Base-by-base conservation (phyloP, 306 rosid genomes). In the Cucumis hystrix region DNA sequence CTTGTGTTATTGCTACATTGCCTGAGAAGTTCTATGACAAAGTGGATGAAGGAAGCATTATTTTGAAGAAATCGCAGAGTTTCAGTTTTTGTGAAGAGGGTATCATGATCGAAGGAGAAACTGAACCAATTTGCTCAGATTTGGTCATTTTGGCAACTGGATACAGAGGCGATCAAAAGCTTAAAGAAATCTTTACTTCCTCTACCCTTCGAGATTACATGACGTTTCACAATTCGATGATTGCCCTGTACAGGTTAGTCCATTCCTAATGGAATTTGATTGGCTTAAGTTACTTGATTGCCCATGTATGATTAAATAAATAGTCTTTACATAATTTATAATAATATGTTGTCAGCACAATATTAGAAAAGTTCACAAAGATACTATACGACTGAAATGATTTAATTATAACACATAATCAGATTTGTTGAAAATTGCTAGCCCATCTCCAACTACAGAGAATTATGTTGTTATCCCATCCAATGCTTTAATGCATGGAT, bases 81-180 rank as follows among this genome's bases (percentile, higher is more conserved):
- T 88, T 89, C 71, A 49, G 89, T 76, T 88, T 91, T 80, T 81
- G 84, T 65, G 59, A 80, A 77, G 77, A 87, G 15, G 97, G 92
- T 15, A 40, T 91, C 81, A 4, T 84, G 85, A 70, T 88, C 40
- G 83, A 84, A 45, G 93, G 85, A 10, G 89, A 88, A 40, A 69
- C 23, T 35, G 15, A 77, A 0, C 80, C 84, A 37, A 28, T 78
- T 13, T 47, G 79, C 74, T 82, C 87, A 1, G 94, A 91, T 71
- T 52, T 91, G 81, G 85, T 91, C 17, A 86, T 91, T 49, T 79
- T 89, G 79, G 94, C 92, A 9, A 89, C 92, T 4, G 90, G 92
- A 0, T 91, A 54, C 76, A 85, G 77, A 1, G 97, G 97, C 39
- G 95, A 91, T 51, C 55, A 79, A 77, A 91, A 89, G 80, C 92